Percentiles rank a stretch among this genome's conserved stretches.
These are phyloP conservation scores for Epichloe glyceriae DNA, from an alignment of 2,329 filamentous ascomycete species.

Conservation along the genomic window DNA sequence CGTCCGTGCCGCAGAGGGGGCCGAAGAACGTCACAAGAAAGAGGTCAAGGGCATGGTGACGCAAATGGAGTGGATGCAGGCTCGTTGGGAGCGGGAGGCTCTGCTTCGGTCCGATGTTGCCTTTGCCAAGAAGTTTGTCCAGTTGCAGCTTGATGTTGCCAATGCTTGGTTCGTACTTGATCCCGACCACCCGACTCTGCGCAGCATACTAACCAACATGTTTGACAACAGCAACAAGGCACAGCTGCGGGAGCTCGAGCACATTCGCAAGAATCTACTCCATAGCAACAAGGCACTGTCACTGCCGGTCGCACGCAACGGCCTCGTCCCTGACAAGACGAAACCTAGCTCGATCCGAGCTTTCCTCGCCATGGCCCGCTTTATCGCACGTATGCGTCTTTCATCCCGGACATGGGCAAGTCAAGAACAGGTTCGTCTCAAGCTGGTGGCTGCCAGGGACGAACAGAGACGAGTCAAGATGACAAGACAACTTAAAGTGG, in stretches of 20 bases:
- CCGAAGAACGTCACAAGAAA: conserved; percentile 56
- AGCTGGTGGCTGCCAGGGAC: conserved; percentile 36
- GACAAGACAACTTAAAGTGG: conserved; percentile 27
- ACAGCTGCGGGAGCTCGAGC: conserved; percentile 71
- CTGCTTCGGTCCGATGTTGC: conserved; percentile 67
- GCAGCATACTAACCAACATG: neutral
- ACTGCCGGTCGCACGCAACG: conserved; percentile 14
- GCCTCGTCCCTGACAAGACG: conserved; percentile 7
- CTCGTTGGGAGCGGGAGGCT: conserved; percentile 67
- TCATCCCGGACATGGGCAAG: conserved; percentile 35
- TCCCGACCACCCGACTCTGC: neutral
- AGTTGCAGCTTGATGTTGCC: conserved; percentile 68
- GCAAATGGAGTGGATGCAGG: conserved; percentile 85
- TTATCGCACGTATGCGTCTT: conserved; percentile 38
- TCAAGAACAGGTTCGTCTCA: conserved; percentile 36
- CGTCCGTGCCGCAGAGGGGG: conserved; percentile 43
- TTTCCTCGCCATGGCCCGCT: conserved; percentile 35
- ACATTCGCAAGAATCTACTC: conserved; percentile 48
- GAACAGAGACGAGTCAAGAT: conserved; percentile 32
- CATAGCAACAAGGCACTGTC: conserved; percentile 24
- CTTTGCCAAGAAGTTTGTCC: conserved; percentile 76
- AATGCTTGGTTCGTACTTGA: conserved; percentile 66
- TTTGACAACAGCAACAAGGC: conserved; percentile 63
- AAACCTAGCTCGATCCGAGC: conserved; percentile 25
- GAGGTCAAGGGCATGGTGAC: conserved; percentile 73